phyloP scores from a whole-genome alignment of 768 basidiomycete genomes.

The Leccinum aurantiacum region DNA sequence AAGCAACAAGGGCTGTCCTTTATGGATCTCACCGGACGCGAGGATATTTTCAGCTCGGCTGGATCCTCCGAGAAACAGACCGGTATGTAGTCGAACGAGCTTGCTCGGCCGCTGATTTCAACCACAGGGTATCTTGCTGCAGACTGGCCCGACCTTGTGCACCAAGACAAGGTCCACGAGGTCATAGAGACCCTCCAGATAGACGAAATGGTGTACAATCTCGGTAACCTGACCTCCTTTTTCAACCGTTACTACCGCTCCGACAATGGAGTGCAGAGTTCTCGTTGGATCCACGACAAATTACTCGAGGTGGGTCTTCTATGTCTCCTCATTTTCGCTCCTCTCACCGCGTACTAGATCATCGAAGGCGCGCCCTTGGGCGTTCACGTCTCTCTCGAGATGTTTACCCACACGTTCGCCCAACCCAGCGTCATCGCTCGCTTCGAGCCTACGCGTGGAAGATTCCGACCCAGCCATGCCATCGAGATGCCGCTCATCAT shows the following conservation, averaged over 20 bases:
- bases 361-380: conserved; percentile 10
- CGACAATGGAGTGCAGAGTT: conserved; percentile 39
- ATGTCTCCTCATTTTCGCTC: background rate
- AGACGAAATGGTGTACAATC: conserved; percentile 37
- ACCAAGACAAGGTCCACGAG: conserved; percentile 13
- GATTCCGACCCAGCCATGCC: conserved; percentile 3
- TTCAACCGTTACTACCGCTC: conserved; percentile 33
- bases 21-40: conserved; percentile 13
- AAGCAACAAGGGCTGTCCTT: conserved; percentile 13
- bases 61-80: background rate
- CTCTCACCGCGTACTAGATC: conserved; percentile 7
- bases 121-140: background rate
- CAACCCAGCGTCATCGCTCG: conserved; percentile 27
- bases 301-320: conserved; percentile 2
- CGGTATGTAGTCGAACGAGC: background rate
- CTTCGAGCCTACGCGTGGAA: conserved; percentile 21
- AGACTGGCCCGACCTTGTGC: conserved; percentile 20
- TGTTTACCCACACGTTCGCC: conserved; percentile 25
- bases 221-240: conserved; percentile 39
- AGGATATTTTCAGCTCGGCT: background rate
- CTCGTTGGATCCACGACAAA: conserved; percentile 38
- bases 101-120: background rate
- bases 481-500: conserved; percentile 34
- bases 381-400: conserved; percentile 20
- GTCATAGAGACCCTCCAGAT: conserved; percentile 5